Evolutionary conservation across 2,329 filamentous ascomycete species (phyloP).

Genomic region (Aspergillus candidus): DNA sequence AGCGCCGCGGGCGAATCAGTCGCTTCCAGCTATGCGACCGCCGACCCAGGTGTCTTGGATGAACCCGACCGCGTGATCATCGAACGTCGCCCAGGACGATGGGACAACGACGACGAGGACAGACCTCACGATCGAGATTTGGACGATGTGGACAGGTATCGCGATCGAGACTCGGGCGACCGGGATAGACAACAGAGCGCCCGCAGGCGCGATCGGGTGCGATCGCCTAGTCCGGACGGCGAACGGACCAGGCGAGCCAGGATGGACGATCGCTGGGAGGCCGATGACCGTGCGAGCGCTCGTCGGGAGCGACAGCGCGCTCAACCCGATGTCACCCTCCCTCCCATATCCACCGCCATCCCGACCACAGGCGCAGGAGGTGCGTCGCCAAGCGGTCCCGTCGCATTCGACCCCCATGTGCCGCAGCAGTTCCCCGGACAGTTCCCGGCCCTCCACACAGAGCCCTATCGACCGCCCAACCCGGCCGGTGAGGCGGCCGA

Average conservation of each 20-base stretch:
- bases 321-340: slow-evolving; percentile 24
- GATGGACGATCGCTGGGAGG: slow-evolving; percentile 17
- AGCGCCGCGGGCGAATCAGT: slow-evolving; percentile 27
- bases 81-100: slow-evolving; percentile 24
- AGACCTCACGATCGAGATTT: slow-evolving; percentile 16
- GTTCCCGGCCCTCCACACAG: slow-evolving; percentile 42
- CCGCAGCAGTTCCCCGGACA: slow-evolving; percentile 56
- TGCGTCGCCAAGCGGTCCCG: slow-evolving; percentile 19
- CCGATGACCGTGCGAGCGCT: slow-evolving; percentile 11
- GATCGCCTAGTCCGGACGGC: slow-evolving; percentile 24
- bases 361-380: slow-evolving; percentile 27
- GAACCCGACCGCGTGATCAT: slow-evolving; percentile 24
- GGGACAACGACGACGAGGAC: slow-evolving; percentile 20
- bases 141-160: slow-evolving; percentile 14
- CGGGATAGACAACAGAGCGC: slow-evolving; percentile 13
- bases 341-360: slow-evolving; percentile 25
- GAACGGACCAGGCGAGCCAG: slow-evolving; percentile 17
- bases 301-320: slow-evolving; percentile 24
- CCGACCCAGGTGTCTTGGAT: slow-evolving; percentile 27
- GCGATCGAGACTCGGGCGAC: slow-evolving; percentile 15
- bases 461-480: slow-evolving; percentile 42
- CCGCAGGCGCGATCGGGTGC: slow-evolving; percentile 21
- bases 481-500: slow-evolving; percentile 53
- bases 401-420: slow-evolving; percentile 43
- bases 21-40: slow-evolving; percentile 37